Conservation (phyloP, 1,284 basidiomycete genomes). For the Gymnopus androsaceus region DNA sequence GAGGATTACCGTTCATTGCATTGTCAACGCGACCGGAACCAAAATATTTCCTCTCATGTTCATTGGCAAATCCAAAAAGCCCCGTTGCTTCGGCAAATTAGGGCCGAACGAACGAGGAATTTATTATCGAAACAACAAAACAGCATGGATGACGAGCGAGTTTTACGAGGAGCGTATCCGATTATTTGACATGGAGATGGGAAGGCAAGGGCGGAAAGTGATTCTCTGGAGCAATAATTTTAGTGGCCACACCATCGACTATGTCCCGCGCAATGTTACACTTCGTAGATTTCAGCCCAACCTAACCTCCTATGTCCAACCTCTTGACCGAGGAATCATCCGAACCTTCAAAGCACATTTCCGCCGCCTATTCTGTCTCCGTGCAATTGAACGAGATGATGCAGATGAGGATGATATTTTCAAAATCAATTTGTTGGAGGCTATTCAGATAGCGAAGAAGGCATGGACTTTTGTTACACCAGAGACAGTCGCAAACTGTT, state of each 20-base stretch:
- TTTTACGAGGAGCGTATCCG: conserved; percentile 36
- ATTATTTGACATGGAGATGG: conserved; percentile 28
- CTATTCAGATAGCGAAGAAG: conserved; percentile 31
- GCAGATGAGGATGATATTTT: conserved; percentile 34
- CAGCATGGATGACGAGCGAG: conserved; percentile 36
- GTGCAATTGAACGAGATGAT: conserved; percentile 35
- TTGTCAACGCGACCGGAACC: conserved; percentile 32
- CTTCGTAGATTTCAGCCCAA: conserved; percentile 27
- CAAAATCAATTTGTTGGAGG: conserved; percentile 35
- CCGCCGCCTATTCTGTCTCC: conserved; percentile 22
- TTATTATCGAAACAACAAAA: conserved; percentile 38
- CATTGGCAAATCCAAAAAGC: conserved; percentile 36
- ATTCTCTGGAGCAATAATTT: conserved; percentile 36
- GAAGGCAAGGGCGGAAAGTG: conserved; percentile 24
- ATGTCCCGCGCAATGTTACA: conserved; percentile 27
- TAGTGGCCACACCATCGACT: conserved; percentile 27
- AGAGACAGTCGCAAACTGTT: conserved; percentile 35
- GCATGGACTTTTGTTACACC: conserved; percentile 32
- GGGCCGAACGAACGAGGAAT: conserved; percentile 25
- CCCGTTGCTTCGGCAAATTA: conserved; percentile 29
- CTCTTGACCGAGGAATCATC: conserved; percentile 36
- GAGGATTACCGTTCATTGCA: conserved; percentile 30
- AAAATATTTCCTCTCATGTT: conserved; percentile 32
- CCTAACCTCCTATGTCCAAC: conserved; percentile 34
- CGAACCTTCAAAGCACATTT: conserved; percentile 36